Base-by-base conservation (phyloP, 345 rosid genomes). In the Diplotaxis tenuifolia region DNA sequence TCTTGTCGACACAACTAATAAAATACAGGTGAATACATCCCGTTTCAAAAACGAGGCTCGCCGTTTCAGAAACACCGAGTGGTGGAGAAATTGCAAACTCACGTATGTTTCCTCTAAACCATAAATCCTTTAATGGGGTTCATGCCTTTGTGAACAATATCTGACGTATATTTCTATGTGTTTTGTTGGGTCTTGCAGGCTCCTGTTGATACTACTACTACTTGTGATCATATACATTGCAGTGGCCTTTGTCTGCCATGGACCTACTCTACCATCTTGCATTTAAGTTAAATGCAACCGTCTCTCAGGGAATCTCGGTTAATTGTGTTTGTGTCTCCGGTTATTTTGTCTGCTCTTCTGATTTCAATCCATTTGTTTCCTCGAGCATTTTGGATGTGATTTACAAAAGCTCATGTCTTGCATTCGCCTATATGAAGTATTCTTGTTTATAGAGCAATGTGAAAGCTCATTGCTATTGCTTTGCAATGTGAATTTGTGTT, bases 1-100 rank as follows among this genome's bases (percentile, higher is more conserved):
- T 70, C 92, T 95, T 52, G 98, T 92, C 73, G 98, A 92, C 72
- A 95, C 89, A 80, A 92, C 98, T 19, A 88, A 94, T 16, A 90
- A 89, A 45, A 92, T 95, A 91, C 98, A 95, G 81, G 98, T 89
- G 18, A 85, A 92, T 34, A 86, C 97, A 45, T 89, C 92, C 80
- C 98, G 94, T 75, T 95, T 95, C 83, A 87, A 74, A 84, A 95
- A n/a, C n/a, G n/a, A n/a, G n/a, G n/a, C n/a, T n/a, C n/a, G n/a
- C n/a, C n/a, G n/a, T n/a, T n/a, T n/a, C n/a, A n/a, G n/a, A n/a
- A n/a, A 92, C 74, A 94, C 86, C 21, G 89, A 92, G 16, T 92
- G 98, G 98, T 92, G 88, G 98, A 89, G 91, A 83, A 95, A 92
- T 69, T 94, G 89, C 67, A 95, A 92, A 76, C 91, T 95, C 55